Conservation (phyloP, 2,329 filamentous ascomycete genomes). For the Trichocomaceae sp. region DNA sequence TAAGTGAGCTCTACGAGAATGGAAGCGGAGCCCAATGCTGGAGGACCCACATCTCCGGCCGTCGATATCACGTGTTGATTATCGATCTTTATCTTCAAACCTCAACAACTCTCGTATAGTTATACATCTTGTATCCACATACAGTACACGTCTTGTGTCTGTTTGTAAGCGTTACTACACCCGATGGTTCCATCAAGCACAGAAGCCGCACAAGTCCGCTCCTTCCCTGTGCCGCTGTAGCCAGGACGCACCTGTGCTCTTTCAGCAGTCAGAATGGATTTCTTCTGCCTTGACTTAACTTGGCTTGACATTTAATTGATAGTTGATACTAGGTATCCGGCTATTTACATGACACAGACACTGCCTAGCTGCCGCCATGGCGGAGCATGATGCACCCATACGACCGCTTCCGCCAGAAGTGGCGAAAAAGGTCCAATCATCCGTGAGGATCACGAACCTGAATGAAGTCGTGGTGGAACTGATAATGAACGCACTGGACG, state of each 20-base stretch:
- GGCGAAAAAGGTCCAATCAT: slow-evolving; percentile 75
- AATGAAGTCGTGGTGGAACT: slow-evolving; percentile 65
- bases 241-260: not conserved
- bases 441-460: slow-evolving; percentile 68
- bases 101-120: too few species aligned
- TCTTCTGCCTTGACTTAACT: not conserved
- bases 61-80: not conserved
- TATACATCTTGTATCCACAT: not conserved
- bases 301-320: not conserved
- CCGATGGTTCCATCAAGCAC: not conserved
- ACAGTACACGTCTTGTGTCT: not conserved
- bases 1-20: not conserved
- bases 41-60: not conserved
- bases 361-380: slow-evolving; percentile 17
- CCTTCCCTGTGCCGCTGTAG: not conserved
- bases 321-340: not conserved
- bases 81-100: not conserved
- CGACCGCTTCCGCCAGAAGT: slow-evolving; percentile 63
- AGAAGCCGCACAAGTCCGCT: not conserved
- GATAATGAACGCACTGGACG: slow-evolving; percentile 79
- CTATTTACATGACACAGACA: not conserved
- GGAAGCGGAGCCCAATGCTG: not conserved
- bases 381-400: slow-evolving; percentile 41
- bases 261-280: not conserved
- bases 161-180: not conserved